Conservation (phyloP, 2,329 filamentous ascomycete species). For the Samsoniella hepiali region DNA sequence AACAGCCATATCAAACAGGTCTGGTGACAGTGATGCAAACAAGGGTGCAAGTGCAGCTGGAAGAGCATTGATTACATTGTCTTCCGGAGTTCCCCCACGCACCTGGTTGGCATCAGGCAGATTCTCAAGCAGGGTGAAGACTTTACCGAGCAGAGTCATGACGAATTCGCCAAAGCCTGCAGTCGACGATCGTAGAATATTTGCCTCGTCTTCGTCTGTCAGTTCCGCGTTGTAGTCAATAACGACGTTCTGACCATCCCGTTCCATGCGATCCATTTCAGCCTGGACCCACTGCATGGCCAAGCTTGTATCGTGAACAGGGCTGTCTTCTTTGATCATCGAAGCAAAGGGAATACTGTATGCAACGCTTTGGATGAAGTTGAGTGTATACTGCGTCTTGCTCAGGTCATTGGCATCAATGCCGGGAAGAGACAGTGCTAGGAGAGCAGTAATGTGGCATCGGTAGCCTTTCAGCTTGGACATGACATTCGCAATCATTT, state of each 20-base stretch:
- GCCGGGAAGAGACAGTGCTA: constrained; percentile 89
- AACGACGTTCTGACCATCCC: constrained; percentile 77
- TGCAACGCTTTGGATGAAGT: constrained; percentile 92
- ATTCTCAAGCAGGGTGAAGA: constrained; percentile 94
- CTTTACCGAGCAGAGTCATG: constrained; percentile 82
- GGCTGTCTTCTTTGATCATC: constrained; percentile 56
- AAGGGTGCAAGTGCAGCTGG: constrained; percentile 88
- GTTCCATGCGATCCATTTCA: constrained; percentile 91
- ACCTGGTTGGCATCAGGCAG: constrained; percentile 86
- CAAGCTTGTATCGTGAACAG: constrained; percentile 68
- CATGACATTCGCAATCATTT: constrained; percentile 90
- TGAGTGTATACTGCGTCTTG: constrained; percentile 91
- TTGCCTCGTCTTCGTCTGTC: constrained; percentile 79
- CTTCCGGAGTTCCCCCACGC: constrained; percentile 87
- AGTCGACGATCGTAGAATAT: constrained; percentile 88
- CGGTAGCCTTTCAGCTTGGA: constrained; percentile 91
- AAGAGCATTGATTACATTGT: constrained; percentile 93
- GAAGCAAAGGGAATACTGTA: constrained; percentile 94
- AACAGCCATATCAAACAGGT: constrained; percentile 87
- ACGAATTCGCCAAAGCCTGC: constrained; percentile 92
- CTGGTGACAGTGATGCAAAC: constrained; percentile 84
- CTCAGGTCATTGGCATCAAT: constrained; percentile 97
- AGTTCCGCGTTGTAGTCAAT: constrained; percentile 82
- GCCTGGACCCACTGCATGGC: constrained; percentile 92
- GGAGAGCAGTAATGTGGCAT: constrained; percentile 88